phyloP scores from a whole-genome alignment of 2,329 filamentous ascomycete genomes.

The Neurospora sp. region DNA sequence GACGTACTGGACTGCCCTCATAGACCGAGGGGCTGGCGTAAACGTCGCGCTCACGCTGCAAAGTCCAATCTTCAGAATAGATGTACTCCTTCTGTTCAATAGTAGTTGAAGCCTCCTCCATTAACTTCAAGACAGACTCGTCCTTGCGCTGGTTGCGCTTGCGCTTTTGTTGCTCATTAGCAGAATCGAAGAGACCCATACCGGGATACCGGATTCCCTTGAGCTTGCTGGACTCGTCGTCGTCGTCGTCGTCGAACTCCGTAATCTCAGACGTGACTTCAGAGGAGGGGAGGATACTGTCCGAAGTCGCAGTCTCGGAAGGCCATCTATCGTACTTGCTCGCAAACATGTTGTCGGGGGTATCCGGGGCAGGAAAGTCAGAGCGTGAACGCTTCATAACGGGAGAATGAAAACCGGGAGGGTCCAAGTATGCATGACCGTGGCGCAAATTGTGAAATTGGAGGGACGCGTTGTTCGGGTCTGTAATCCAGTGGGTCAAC shows the following conservation, averaged over 20 bases:
- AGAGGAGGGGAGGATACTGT: conserved; percentile 17
- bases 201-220: conserved; percentile 70
- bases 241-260: conserved; percentile 19
- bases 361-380: conserved; percentile 8
- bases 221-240: conserved; percentile 36
- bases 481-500: conserved; percentile 14
- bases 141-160: conserved; percentile 74
- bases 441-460: conserved; percentile 7
- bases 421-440: conserved; percentile 8
- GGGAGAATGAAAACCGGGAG: conserved; percentile 15
- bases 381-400: conserved; percentile 12
- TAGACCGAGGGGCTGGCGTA: conserved; percentile 47
- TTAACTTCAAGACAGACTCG: conserved; percentile 56
- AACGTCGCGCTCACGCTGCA: conserved; percentile 45
- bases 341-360: conserved; percentile 6
- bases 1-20: conserved; percentile 40
- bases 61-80: conserved; percentile 42
- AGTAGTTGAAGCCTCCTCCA: conserved; percentile 53
- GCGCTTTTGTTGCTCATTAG: conserved; percentile 61
- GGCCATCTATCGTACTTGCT: conserved; percentile 18
- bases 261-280: conserved; percentile 18
- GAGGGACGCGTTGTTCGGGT: conserved; percentile 1
- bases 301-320: conserved; percentile 20
- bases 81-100: conserved; percentile 58
- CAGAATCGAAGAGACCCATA: conserved; percentile 75